Evolutionary conservation across 2,329 filamentous ascomycete genomes (phyloP), one percentile per base, ranked within the genome.

Genomic region (Raffaelea ambrosiae): DNA sequence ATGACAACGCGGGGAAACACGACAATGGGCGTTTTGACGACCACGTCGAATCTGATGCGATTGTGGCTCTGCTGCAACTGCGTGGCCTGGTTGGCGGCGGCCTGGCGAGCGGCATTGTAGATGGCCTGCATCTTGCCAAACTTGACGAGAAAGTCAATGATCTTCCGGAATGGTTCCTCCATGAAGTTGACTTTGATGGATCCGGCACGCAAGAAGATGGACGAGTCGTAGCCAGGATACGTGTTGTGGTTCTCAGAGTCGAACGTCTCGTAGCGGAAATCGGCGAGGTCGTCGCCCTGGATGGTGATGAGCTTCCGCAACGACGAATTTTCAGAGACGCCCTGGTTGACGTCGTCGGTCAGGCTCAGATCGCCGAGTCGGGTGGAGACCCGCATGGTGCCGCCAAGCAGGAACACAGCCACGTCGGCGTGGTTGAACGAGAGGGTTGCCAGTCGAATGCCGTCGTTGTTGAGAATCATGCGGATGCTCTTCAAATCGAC

Each of bases 121-220:
- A 98, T 86, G 20, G 93, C 91, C 66, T 98, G 93, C 93, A 99
- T 99, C 67, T 95, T 95, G 51, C 94, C 93, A 63, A 99, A 99
- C 59, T 98, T 98, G 63, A 99, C 89, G 40, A 95, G 73, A 65
- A 98, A 99, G 56, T 94, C 88, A 65, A 98, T 88, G 54, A 99
- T 97, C 67, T 97, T 97, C 46, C 93, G 82, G 72, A 97, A 96
- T 0, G 93, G 93, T 63, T 98, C 94, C 52, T 96, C 91, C 4
- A 97, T 70, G 63, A 99, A 98, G 63, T 96, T 97, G 61, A 98
- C 75, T 67, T 95, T 97, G 63, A 98, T 84, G 0, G 93, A 98
- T 2, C 93, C 93, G 18, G 93, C 91, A 33, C 91, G 83, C 11
- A 99, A 72, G 59, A 82, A 94, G 26, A 98, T 82, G 2, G 90